Percentiles rank a stretch among this genome's conserved stretches.
Evolutionary conservation across 805 yeast genomes (phyloP).

Genomic region (Metschnikowia lunata): DNA sequence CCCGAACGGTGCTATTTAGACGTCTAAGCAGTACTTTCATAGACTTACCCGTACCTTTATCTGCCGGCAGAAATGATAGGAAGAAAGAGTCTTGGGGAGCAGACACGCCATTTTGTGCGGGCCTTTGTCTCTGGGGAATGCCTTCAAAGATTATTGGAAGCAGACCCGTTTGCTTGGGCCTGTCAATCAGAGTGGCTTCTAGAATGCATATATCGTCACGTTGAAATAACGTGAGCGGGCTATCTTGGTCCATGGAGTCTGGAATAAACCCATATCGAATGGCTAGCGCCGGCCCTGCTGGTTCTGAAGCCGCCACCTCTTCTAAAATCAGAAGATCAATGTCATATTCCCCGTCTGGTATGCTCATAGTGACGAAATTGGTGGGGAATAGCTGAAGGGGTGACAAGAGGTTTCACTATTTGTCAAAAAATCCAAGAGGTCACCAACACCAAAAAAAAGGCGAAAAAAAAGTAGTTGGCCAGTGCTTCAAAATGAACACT

Average conservation of each 20-base stretch:
- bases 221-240: slow-evolving; percentile 32
- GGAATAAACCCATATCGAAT: slow-evolving; percentile 40
- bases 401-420: too few species aligned
- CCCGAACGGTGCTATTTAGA: slow-evolving; percentile 30
- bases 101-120: slow-evolving; percentile 6
- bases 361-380: slow-evolving; percentile 18
- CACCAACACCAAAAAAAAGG: too few species aligned
- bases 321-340: slow-evolving; percentile 31
- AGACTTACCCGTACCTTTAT: slow-evolving; percentile 2
- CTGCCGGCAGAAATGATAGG: slow-evolving; percentile 21
- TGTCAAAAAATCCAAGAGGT: too few species aligned
- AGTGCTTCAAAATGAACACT: too few species aligned
- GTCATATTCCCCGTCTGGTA: slow-evolving; percentile 43
- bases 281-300: slow-evolving; percentile 8
- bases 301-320: neutral
- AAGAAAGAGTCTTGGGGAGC: slow-evolving; percentile 26
- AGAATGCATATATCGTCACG: slow-evolving; percentile 30
- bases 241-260: slow-evolving; percentile 36
- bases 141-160: slow-evolving; percentile 38
- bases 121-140: slow-evolving; percentile 26
- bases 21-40: slow-evolving; percentile 17
- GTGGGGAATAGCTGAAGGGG: too few species aligned
- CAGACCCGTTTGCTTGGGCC: slow-evolving; percentile 9
- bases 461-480: too few species aligned
- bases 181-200: slow-evolving; percentile 26